Evolutionary conservation across 495 filamentous ascomycete species (phyloP).

Genomic region (Penicillium bovifimosum): DNA sequence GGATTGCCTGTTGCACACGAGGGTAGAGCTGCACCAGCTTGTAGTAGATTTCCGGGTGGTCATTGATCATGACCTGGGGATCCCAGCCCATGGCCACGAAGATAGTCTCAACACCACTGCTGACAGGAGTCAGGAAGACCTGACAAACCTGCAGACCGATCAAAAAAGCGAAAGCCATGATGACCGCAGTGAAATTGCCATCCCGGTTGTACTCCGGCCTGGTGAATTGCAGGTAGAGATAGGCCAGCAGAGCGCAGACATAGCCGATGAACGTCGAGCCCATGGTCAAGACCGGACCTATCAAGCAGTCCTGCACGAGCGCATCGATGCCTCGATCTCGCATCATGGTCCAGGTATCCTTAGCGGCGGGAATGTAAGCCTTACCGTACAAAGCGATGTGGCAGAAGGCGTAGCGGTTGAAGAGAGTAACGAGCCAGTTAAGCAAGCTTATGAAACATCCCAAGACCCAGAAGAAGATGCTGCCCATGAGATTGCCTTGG

Average conservation of each 20-base stretch:
- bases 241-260: conserved; percentile 72
- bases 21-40: conserved; percentile 76
- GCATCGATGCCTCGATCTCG: conserved; percentile 87
- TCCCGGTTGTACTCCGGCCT: conserved; percentile 67
- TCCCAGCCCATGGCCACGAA: conserved; percentile 89
- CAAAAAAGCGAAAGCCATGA: conserved; percentile 78
- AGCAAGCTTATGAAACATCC: conserved; percentile 71
- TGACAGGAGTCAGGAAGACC: conserved; percentile 76
- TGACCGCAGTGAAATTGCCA: conserved; percentile 66
- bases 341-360: conserved; percentile 87
- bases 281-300: conserved; percentile 85
- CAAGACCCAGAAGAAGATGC: conserved; percentile 63
- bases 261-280: conserved; percentile 80
- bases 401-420: conserved; percentile 78
- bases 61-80: conserved; percentile 73
- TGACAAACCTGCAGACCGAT: conserved; percentile 84
- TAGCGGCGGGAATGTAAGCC: conserved; percentile 75
- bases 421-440: conserved; percentile 72
- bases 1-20: conserved; percentile 68
- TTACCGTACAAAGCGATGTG: conserved; percentile 92
- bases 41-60: conserved; percentile 76
- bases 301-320: conserved; percentile 82
- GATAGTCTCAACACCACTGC: conserved; percentile 63
- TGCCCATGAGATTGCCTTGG: conserved; percentile 63
- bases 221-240: conserved; percentile 78